Base-by-base conservation (phyloP, 305 asterid genomes). In the Stenogyne calaminthoides region DNA sequence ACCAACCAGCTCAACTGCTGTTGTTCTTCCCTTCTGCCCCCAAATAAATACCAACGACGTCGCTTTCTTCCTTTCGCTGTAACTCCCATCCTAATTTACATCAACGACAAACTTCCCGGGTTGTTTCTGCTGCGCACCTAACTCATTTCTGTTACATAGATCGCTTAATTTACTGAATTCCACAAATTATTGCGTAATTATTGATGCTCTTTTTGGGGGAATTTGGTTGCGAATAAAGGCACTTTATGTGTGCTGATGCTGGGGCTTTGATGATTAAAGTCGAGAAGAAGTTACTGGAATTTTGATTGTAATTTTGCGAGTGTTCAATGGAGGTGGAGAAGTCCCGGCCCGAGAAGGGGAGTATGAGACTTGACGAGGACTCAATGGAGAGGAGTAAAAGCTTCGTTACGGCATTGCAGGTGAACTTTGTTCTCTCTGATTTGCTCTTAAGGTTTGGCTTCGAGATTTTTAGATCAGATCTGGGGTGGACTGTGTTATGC, bases 401-500 rank as follows among this genome's bases (percentile, higher is more conserved):
- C 74, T 94, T 94, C 69, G 98, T 92, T 11, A 77, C 86, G 65
- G 98, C 98, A 51, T 86, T 94, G 25, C 98, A 92, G 96, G 99
- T 93, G 10, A 47, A 8, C 69, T 40, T 46, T 58, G 52, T 1
- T 62, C 60, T 22, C 18, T 69, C 19, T 22, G 2, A 8, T 40
- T 63, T 29, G 11, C 1, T 6, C 22, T 69, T 39, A 4, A 14
- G 39, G 32, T 70, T 58, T 76, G 9, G 19, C n/a, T 69, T 64
- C 76, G 44, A 12, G 27, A 49, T 12, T 54, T 71, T 75, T 7
- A 67, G 78, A 75, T 80, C 83, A 75, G 92, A 87, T 90, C 89
- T 84, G 82, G 65, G 77, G 76, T 52, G 69, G 46, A 5, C 25
- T 25, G 44, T 25, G 78, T 20, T 71, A 3, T 72, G 78, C 55